Percentiles rank a stretch among this genome's conserved stretches.
Evolutionary conservation across 495 filamentous ascomycete genomes (phyloP).

Genomic region (Aspergillus asperescens): DNA sequence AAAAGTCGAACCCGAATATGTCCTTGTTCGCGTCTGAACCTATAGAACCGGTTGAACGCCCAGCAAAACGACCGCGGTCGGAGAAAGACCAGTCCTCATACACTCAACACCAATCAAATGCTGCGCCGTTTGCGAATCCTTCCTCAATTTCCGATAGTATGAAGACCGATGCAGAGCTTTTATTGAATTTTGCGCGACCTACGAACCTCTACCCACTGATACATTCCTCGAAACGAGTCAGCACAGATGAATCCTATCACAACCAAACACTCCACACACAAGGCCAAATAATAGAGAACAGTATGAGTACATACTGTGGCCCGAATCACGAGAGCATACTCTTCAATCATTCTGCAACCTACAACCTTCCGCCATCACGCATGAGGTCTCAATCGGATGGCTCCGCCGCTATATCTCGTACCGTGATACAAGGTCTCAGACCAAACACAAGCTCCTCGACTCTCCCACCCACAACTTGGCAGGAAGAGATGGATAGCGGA

Average conservation of each 20-base stretch:
- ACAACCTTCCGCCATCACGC: constrained; percentile 30
- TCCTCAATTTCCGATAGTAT: constrained; percentile 38
- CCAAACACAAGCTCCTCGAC: constrained; percentile 42
- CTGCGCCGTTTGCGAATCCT: constrained; percentile 44
- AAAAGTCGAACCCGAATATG: constrained; percentile 22
- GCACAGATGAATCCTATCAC: constrained; percentile 33
- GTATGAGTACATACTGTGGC: constrained; percentile 12
- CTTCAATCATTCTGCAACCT: constrained; percentile 5
- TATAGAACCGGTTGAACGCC: constrained; percentile 39
- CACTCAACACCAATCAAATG: constrained; percentile 23
- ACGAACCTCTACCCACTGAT: constrained; percentile 30
- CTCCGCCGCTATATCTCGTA: constrained; percentile 38
- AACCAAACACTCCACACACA: constrained; percentile 24
- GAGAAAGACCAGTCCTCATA: constrained; percentile 51
- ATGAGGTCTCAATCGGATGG: constrained; percentile 46
- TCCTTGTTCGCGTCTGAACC: constrained; percentile 33
- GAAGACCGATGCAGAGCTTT: constrained; percentile 49
- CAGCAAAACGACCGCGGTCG: constrained; percentile 57
- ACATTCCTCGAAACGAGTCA: constrained; percentile 31
- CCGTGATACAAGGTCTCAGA: constrained; percentile 33
- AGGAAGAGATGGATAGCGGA: constrained; percentile 28
- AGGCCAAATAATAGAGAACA: constrained; percentile 23
- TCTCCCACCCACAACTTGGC: constrained; percentile 35
- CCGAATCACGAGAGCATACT: constrained; percentile 17
- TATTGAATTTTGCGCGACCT: constrained; percentile 45